Conservation (phyloP, 352 stramenopile genomes). For the Pythium aquatile region DNA sequence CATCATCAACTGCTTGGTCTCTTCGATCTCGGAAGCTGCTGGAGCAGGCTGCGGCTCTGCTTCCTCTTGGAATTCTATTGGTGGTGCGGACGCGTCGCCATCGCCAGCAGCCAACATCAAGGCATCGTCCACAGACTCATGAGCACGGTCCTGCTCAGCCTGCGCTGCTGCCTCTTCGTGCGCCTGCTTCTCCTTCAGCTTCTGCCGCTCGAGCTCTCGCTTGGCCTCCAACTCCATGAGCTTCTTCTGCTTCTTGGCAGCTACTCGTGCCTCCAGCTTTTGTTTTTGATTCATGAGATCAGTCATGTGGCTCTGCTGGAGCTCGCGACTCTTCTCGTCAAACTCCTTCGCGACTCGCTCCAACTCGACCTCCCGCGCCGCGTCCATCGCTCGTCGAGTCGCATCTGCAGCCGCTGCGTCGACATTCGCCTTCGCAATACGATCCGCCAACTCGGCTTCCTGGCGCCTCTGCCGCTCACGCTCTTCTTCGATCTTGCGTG, state of each 20-base stretch:
- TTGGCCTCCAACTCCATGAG: conserved; percentile 71
- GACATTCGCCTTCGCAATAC: conserved; percentile 39
- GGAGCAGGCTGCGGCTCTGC: not conserved
- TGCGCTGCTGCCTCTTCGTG: conserved; percentile 39
- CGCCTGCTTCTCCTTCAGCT: conserved; percentile 42
- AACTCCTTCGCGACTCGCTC: conserved; percentile 66
- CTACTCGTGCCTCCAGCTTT: conserved; percentile 70
- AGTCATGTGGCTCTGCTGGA: conserved; percentile 51
- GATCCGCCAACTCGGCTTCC: conserved; percentile 41
- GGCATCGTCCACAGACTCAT: conserved; percentile 29
- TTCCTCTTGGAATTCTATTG: not conserved
- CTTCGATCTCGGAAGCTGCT: conserved; percentile 7
- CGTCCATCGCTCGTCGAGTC: conserved; percentile 45
- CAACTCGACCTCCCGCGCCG: conserved; percentile 44
- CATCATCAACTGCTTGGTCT: conserved; percentile 12
- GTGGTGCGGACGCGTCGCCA: not conserved
- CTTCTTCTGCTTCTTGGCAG: conserved; percentile 77
- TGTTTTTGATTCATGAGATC: conserved; percentile 63
- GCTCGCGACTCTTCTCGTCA: conserved; percentile 54
- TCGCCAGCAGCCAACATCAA: conserved; percentile 1
- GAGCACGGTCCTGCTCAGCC: conserved; percentile 33
- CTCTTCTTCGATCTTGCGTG: conserved; percentile 50
- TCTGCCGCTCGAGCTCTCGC: conserved; percentile 49
- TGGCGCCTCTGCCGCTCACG: conserved; percentile 47
- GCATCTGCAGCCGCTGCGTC: conserved; percentile 38